Percentiles rank a stretch among this genome's conserved stretches.
Conservation (phyloP, 768 basidiomycete species). For the Ephemerocybe angulata region DNA sequence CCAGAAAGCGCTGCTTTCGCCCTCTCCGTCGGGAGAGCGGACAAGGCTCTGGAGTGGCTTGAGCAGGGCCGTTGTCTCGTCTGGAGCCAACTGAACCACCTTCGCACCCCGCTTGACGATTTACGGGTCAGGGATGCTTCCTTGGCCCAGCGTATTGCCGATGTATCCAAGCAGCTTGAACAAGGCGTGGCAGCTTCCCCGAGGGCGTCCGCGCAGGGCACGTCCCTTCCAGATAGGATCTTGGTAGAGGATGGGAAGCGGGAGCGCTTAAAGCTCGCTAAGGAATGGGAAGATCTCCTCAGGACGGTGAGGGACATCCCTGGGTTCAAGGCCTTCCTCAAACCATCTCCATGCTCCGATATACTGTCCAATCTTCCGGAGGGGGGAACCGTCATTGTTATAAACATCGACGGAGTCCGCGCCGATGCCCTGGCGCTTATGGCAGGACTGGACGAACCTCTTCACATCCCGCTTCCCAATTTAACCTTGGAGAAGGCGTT, state of each 20-base stretch:
- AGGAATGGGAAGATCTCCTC: conserved; percentile 15
- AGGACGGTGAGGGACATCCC: conserved; percentile 8
- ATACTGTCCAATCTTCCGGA: background rate
- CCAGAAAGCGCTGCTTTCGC: background rate
- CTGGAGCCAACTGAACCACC: conserved; percentile 7
- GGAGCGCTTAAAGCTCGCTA: conserved; percentile 8
- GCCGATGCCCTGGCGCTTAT: conserved; percentile 21
- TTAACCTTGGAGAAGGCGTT: background rate
- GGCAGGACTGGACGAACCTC: background rate
- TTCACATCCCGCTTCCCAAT: conserved; percentile 11
- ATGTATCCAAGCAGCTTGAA: conserved; percentile 2
- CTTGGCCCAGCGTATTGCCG: conserved; percentile 13
- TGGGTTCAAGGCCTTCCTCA: conserved; percentile 17
- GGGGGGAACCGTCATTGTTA: background rate
- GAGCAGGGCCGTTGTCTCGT: background rate
- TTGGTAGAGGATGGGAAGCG: conserved; percentile 1
- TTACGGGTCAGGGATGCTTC: conserved; percentile 14
- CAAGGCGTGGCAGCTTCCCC: too few relatives aligned
- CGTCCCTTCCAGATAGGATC: background rate
- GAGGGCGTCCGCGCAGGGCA: too few relatives aligned
- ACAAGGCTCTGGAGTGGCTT: background rate
- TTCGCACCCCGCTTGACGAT: conserved; percentile 16
- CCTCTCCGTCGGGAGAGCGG: background rate
- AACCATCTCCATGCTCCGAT: background rate
- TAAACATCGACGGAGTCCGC: conserved; percentile 14